Base-by-base conservation (phyloP, 1,139 yeast genomes). In the Taphrina wiesneri region DNA sequence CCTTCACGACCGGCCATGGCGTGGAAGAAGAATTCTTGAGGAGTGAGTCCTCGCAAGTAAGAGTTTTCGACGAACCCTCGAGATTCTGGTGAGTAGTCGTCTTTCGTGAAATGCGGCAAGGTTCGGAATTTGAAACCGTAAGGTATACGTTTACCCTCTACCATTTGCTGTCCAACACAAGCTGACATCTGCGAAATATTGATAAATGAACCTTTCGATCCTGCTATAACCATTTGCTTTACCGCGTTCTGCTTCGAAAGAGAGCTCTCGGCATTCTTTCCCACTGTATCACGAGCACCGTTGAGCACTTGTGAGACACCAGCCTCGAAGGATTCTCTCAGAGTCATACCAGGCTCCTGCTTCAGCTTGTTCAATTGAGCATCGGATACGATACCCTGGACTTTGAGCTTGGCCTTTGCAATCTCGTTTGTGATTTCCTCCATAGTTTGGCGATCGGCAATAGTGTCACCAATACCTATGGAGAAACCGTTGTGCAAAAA, bases 1-100 rank as follows among this genome's bases (percentile, higher is more conserved):
- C 99, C 99, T 81, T 93, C 99, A 84, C 99, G 90, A 83, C 99
- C 99, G 74, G 99, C 99, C 99, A 95, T 95, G 66, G 99, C 99
- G 77, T 95, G 99, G 88, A 93, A 93, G 76, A 95, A 95, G 78
- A 95, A 95, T 77, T 95, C 99, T 78, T 93, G 99, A 46, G 99
- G 99, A 17, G 99, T 93, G 74, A 95, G 83, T 51, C 99, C 99
- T 82, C 99, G 86, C 75, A 93, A 83, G 74, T 93, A 95, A 13
- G 99, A 95, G 75, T 95, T 95, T 78, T 93, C 99, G 71, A 95
- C 96, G 73, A 95, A 95, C 70, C 99, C 99, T 76, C 91, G 90
- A 2, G 97, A 91, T 78, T 93, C 99, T 34, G 99, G 98, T 66
- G 97, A 89, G 77, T 93, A 93, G 77, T 93, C 99, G 79, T 95